phyloP scores from a whole-genome alignment of 108 stramenopile genomes.

The Tribonema minus region DNA sequence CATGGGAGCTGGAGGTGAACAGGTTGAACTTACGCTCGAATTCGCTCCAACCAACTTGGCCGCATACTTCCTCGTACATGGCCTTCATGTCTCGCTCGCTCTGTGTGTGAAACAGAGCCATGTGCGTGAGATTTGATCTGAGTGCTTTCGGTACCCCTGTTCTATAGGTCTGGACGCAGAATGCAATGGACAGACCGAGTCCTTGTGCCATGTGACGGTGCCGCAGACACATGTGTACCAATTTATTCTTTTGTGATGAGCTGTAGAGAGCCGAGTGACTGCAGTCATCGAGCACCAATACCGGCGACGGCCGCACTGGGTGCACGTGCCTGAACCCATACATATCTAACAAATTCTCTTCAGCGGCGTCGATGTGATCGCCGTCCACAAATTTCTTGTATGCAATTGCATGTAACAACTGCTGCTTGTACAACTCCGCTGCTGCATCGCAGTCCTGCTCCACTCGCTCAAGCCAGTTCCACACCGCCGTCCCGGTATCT shows the following conservation, averaged over 20 bases:
- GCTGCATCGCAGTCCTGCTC: neutral
- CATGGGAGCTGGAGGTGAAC: no score
- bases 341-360: neutral
- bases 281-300: neutral
- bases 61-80: no score
- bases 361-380: neutral
- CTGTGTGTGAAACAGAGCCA: no score
- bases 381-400: neutral
- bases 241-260: neutral
- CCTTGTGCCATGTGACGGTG: neutral
- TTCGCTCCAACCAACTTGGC: no score
- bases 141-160: no score
- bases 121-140: no score
- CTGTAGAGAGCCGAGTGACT: neutral
- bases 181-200: neutral
- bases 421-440: neutral
- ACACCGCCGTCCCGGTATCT: neutral
- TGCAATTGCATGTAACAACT: neutral
- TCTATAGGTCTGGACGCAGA: no score
- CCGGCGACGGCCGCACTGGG: neutral
- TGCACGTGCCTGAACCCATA: neutral
- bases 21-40: no score
- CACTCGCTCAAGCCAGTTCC: neutral
- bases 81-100: no score
- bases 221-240: neutral